phyloP scores from a whole-genome alignment of 352 stramenopile species.

The Saprolegnia parasitica region DNA sequence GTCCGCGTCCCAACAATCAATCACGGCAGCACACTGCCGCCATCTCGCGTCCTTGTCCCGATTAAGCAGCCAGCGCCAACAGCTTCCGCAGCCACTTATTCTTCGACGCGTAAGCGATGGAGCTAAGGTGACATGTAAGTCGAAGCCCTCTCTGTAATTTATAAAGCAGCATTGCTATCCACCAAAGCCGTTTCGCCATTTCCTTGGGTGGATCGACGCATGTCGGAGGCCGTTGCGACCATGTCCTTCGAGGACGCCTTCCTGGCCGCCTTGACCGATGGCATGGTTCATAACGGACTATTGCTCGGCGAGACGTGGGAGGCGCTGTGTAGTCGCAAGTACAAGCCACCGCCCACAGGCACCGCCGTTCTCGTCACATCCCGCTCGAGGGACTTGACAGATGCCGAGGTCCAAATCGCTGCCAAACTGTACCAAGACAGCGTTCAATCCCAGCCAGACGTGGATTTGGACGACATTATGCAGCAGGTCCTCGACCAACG shows the following conservation, averaged over 20 bases:
- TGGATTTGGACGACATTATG: conserved; percentile 19
- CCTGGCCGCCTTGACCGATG: conserved; percentile 5
- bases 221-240: neutral
- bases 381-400: neutral
- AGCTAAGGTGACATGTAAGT: neutral
- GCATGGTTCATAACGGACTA: conserved; percentile 5
- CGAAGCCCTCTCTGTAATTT: neutral
- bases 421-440: conserved; percentile 5
- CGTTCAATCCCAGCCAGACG: neutral
- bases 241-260: neutral
- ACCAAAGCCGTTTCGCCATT: neutral
- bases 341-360: conserved; percentile 1
- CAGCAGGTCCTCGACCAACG: neutral
- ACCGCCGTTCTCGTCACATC: neutral
- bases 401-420: conserved; percentile 8
- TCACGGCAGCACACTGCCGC: too few relatives aligned
- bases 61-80: too few relatives aligned
- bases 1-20: too few relatives aligned
- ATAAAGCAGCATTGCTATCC: neutral
- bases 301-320: conserved; percentile 20
- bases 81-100: too few relatives aligned
- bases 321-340: conserved; percentile 6
- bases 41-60: too few relatives aligned
- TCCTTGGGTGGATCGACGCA: neutral
- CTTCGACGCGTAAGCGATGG: neutral